Base-by-base conservation (phyloP, 2,329 filamentous ascomycete genomes). In the Fusarium kyushuense region DNA sequence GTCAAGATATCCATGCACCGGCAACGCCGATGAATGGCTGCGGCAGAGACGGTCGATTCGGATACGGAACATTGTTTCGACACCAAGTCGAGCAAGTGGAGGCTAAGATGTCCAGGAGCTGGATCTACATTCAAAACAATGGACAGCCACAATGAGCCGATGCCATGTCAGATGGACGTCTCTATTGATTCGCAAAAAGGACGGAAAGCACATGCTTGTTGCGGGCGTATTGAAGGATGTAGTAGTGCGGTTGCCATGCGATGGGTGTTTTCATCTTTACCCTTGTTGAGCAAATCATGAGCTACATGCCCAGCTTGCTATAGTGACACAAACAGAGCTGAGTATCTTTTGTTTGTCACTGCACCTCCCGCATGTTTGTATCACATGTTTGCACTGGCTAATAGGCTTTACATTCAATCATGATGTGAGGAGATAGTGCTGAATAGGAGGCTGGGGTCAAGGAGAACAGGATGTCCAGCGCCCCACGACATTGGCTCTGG, bases 401-500 rank as follows among this genome's bases (percentile, higher is more conserved):
- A 29, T n/a, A 52, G 36, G 33, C 23, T 51, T 27, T 27, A 32
- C 27, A 33, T 10, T 53, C 32, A 33, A 23, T 19, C 33, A 36
- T 59, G 30, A 38, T 52, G 29, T 35, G 25, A 51, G 41, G 38
- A 64, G 27, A 27, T 27, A 54, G 25, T 48, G 47, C n/a, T 29
- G 35, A 57, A 36, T 36, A 8, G 40, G 41, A 29, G 29, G 23
- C 46, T 47, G 48, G 45, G 49, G 45, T 25, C 32, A 41, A 23
- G 45, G 45, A 47, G 59, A 45, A 64, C 42, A 43, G 54, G 35
- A 42, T 41, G 46, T 36, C 48, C 48, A 45, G 38, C 35, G 45
- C 58, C 56, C 56, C 58, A 52, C 58, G 48, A 72, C 61, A 73
- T 73, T 73, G 70, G 69, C 68, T 72, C 61, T 72, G 63, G 70